A percentile compares a stretch with the other conserved stretches of the same genome.
phyloP scores from a whole-genome alignment of 805 yeast genomes.

The Yamadazyma sp. region DNA sequence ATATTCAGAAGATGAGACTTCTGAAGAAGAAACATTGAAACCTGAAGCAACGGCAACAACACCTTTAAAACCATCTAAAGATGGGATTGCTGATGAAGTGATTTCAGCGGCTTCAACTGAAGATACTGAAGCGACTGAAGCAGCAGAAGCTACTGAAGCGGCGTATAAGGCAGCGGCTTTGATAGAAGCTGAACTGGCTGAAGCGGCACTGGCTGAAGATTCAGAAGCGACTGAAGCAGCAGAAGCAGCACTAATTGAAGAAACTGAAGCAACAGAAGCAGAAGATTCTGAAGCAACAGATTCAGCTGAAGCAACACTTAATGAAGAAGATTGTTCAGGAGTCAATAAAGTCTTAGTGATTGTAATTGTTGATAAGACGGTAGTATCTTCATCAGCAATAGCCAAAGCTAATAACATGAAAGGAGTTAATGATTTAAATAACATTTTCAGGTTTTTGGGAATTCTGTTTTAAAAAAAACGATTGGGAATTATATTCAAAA shows the following conservation, averaged over 20 bases:
- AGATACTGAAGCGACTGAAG: conserved; percentile 4
- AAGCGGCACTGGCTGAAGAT: conserved; percentile 7
- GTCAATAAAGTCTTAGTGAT: conserved; percentile 45
- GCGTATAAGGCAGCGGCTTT: conserved; percentile 9
- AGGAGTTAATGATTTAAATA: conserved; percentile 14
- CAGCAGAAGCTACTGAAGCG: conserved; percentile 11
- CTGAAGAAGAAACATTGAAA: conserved; percentile 12
- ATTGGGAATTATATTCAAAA: conserved; percentile 1
- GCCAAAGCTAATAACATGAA: conserved; percentile 16
- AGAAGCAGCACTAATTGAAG: conserved; percentile 11
- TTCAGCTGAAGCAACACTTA: conserved; percentile 19
- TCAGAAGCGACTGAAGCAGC: conserved; percentile 10
- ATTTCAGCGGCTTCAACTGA: conserved; percentile 9
- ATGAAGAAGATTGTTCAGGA: conserved; percentile 41
- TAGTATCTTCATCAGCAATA: conserved; percentile 30
- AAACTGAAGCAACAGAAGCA: conserved; percentile 12
- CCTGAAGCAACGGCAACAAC: conserved; percentile 24
- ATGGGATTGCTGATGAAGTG: conserved; percentile 12
- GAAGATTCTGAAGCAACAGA: conserved; percentile 14
- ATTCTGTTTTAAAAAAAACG: conserved; percentile 1
- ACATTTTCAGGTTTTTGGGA: conserved; percentile 10
- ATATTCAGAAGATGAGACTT: conserved; percentile 5
- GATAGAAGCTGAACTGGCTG: conserved; percentile 7
- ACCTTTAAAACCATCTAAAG: conserved; percentile 19
- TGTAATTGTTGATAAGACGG: conserved; percentile 43